Conservation (phyloP, 345 rosid genomes). For the Cardiospermum halicacabum region DNA sequence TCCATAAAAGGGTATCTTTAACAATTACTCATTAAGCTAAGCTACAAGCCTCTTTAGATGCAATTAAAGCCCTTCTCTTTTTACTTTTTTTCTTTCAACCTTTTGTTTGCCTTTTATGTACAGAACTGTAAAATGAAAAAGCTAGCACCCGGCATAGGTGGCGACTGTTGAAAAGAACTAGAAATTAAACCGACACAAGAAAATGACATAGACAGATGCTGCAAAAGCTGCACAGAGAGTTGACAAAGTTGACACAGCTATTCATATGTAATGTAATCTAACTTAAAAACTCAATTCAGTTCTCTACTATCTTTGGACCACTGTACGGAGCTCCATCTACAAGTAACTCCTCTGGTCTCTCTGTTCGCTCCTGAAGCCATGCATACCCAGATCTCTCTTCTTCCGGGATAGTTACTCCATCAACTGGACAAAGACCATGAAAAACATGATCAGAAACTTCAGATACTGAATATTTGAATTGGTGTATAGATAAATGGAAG, state of each 20-base stretch:
- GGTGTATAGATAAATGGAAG: background rate
- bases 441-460: background rate
- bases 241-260: conserved; percentile 3
- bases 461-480: background rate
- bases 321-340: conserved; percentile 45
- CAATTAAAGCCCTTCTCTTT: conserved; percentile 3
- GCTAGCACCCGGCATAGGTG: background rate
- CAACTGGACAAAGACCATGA: conserved; percentile 28
- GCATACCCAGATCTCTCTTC: conserved; percentile 51
- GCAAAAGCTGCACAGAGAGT: conserved; percentile 12
- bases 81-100: background rate
- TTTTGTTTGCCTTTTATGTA: conserved; percentile 28
- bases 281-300: conserved; percentile 20
- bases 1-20: conserved; percentile 1
- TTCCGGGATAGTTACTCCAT: conserved; percentile 36
- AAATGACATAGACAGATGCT: background rate
- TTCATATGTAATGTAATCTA: background rate
- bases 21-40: conserved; percentile 14
- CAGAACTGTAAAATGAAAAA: conserved; percentile 29
- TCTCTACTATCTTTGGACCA: conserved; percentile 47
- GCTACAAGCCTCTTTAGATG: conserved; percentile 11
- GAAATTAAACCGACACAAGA: background rate
- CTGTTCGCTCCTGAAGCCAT: conserved; percentile 71
- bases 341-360: conserved; percentile 44
- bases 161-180: conserved; percentile 6